Base-by-base conservation (phyloP, 2,329 filamentous ascomycete species). In the Botrytis medusae region DNA sequence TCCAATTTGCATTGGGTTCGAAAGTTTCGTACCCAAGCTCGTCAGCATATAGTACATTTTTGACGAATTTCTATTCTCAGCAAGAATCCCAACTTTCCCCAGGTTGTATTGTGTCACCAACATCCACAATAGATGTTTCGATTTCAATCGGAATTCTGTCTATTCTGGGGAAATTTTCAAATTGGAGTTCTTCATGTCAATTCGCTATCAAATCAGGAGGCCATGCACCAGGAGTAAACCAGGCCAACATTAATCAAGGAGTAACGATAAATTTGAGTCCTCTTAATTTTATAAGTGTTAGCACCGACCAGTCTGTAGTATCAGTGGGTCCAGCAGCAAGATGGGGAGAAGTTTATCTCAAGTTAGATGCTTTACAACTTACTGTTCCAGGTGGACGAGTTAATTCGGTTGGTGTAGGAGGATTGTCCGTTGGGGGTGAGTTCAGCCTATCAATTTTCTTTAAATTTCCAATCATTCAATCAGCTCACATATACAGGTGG, bases 401-500 rank as follows among this genome's bases (percentile, higher is more conserved):
- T 7, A 34, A 20, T 22, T 10, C 44, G 22, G 71, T 74, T 61
- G 75, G 75, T 9, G 70, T 76, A 7, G 75, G 74, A 48, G 75
- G 75, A 34, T 65, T 69, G n/a, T 32, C 51, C 20, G 10, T 61
- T 16, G 51, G 57, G 5, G 67, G 67, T 69, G 22, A 42, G 67
- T 61, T 3, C 29, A 0, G 9, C 14, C 4, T 2, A 54, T 20
- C 10, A 16, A 16, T 37, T 60, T 10, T 1, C 22, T 51, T 29
- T 2, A 16, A 2, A 2, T 5, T 40, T 8, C 4, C 9, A 46
- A 46, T 22, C 14, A 2, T 46, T 6, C 18, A 32, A 3, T 29
- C n/a, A 51, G 22, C 32, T 40, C 4, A 67, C 14, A 18, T 20
- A 3, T 65, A 20, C 62, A 73, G 81, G 79, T 51, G 74, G 69